These are phyloP conservation scores for Chaetoceros tenuissimus DNA, from an alignment of 108 stramenopile genomes.

Conservation along the genomic window DNA sequence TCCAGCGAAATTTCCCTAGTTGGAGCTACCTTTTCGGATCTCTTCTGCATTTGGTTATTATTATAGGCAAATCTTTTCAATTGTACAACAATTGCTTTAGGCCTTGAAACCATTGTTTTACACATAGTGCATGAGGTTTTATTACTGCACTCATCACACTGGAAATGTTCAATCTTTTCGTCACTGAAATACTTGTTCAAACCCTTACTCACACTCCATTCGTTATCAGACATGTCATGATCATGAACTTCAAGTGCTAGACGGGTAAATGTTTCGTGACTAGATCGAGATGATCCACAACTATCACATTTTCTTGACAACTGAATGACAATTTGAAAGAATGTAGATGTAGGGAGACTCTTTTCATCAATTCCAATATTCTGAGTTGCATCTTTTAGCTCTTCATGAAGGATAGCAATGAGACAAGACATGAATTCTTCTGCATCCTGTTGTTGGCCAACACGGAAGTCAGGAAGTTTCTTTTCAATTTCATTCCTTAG, in stretches of 20 bases:
- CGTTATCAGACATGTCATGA: conserved; percentile 1
- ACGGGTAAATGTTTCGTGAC: conserved; percentile 70
- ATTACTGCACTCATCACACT: conserved; percentile 75
- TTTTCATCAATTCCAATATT: background rate
- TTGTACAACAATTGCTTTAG: conserved; percentile 59
- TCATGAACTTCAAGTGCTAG: conserved; percentile 54
- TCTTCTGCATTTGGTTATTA: conserved; percentile 21
- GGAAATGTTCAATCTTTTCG: conserved; percentile 66
- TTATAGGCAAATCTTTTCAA: conserved; percentile 69
- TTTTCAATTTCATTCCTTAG: conserved; percentile 59
- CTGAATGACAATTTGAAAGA: conserved; percentile 55
- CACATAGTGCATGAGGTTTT: conserved; percentile 54
- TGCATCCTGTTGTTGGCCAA: conserved; percentile 70
- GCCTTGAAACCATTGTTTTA: conserved; percentile 45
- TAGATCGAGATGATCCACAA: conserved; percentile 67
- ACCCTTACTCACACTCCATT: conserved; percentile 40
- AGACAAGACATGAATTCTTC: conserved; percentile 68
- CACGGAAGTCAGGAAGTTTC: conserved; percentile 46
- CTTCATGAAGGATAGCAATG: conserved; percentile 64
- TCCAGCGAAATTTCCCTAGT: conserved; percentile 9
- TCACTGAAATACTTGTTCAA: conserved; percentile 59
- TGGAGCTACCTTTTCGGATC: conserved; percentile 23
- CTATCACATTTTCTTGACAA: conserved; percentile 62
- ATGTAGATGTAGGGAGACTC: conserved; percentile 47
- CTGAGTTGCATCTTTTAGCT: conserved; percentile 18